Percentiles rank a stretch among this genome's conserved stretches.
These are phyloP conservation scores for Juncus inflexus DNA, from an alignment of 176 grass and related monocot species.

Conservation along the genomic window DNA sequence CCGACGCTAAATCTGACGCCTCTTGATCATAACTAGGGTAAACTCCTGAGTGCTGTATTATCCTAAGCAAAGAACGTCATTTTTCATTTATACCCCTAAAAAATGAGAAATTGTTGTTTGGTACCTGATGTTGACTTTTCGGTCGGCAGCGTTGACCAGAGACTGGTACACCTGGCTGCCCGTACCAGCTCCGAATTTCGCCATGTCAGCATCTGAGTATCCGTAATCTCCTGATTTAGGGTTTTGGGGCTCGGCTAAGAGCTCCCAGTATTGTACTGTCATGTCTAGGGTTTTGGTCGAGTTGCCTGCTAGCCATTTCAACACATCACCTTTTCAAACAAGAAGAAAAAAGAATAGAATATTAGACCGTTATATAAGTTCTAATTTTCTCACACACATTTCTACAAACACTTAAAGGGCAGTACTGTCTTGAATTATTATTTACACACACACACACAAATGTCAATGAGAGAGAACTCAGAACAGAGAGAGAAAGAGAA, in stretches of 20 bases:
- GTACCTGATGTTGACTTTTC: constrained; percentile 67
- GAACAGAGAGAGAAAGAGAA: background rate
- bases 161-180: constrained; percentile 59
- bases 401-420: constrained; percentile 6
- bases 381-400: background rate
- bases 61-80: constrained; percentile 39
- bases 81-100: background rate
- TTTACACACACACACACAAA: background rate
- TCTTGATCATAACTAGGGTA: constrained; percentile 77
- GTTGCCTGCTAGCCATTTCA: constrained; percentile 87
- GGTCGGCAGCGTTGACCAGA: constrained; percentile 59
- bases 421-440: background rate
- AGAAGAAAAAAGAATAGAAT: constrained; percentile 12
- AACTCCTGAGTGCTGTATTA: constrained; percentile 79
- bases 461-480: background rate
- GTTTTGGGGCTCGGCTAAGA: constrained; percentile 52
- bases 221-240: constrained; percentile 75
- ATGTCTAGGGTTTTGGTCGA: constrained; percentile 61
- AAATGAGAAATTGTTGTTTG: background rate
- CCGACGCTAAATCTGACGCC: constrained; percentile 62
- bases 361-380: background rate
- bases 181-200: constrained; percentile 52
- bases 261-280: constrained; percentile 84
- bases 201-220: constrained; percentile 66
- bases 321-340: constrained; percentile 48